Base-by-base conservation (phyloP, 2,329 filamentous ascomycete species). In the Fusarium lyarnte region DNA sequence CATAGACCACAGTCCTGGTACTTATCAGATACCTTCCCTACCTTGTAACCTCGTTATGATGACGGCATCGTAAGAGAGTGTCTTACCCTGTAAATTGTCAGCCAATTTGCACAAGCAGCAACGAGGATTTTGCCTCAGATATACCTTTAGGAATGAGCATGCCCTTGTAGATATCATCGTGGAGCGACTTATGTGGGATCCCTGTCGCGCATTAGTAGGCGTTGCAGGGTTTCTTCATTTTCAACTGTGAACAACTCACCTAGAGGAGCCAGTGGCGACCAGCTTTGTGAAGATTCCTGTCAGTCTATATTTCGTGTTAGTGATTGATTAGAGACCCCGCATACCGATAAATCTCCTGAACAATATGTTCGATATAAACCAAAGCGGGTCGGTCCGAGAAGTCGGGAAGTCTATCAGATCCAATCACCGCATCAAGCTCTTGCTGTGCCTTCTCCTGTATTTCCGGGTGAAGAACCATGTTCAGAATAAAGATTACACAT, bases 161-260 rank as follows among this genome's bases (percentile, higher is more conserved):
- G 52, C 85, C 87, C 29, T 86, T 81, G 73, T 90, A 91, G 35
- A 85, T 80, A 71, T 91, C 89, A 64, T 90, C 88, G 58, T 86
- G 78, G 6, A 85, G 82, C 17, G 87, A 83, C 66, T 82, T 85
- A 78, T 90, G 89, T 14, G 89, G 88, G 57, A 90, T 87, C 9
- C 78, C 78, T 78, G 49, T 42, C 46, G 29, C 38, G 42, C 33
- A 51, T 76, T 47, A 76, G 61, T 47, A 53, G 54, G 25, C 19
- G n/a, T 54, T 61, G n/a, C 62, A 54, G 51, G 53, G 49, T 64
- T 46, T 12, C 47, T 36, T 45, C 27, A 35, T 23, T 39, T 13
- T 23, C 45, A 52, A 11, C 43, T 23, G 38, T 38, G 35, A 19
- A 42, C 58, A 45, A 52, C 72, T 69, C 64, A 78, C 85, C 86